Percentiles rank a stretch among this genome's conserved stretches.
phyloP scores from a whole-genome alignment of 2,329 filamentous ascomycete species.

The Taxawa tesnikishii region DNA sequence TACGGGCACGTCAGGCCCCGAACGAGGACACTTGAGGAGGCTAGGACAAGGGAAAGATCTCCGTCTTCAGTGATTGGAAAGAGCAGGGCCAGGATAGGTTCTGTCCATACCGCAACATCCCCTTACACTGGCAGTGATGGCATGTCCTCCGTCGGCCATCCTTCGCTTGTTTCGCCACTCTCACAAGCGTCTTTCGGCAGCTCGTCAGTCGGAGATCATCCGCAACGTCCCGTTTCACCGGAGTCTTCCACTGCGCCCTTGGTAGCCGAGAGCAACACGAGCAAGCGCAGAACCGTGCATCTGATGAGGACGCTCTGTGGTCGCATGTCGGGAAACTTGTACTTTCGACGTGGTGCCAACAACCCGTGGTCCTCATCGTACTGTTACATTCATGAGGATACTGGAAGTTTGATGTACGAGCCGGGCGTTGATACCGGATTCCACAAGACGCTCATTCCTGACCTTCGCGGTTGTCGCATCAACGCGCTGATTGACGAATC shows the following conservation, averaged over 20 bases:
- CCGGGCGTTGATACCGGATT: slow-evolving; percentile 53
- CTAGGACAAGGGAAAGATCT: slow-evolving; percentile 24
- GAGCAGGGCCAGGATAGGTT: slow-evolving; percentile 51
- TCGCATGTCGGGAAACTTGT: slow-evolving; percentile 66
- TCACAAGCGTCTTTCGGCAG: slow-evolving; percentile 5
- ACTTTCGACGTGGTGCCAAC: slow-evolving; percentile 52
- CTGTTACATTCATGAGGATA: slow-evolving; percentile 66
- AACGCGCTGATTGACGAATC: slow-evolving; percentile 36
- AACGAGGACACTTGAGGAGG: slow-evolving; percentile 38
- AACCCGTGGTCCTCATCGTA: slow-evolving; percentile 59
- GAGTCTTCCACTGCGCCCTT: slow-evolving; percentile 18
- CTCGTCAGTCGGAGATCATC: slow-evolving; percentile 2
- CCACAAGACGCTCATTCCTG: slow-evolving; percentile 55
- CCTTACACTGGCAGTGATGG: slow-evolving; percentile 19
- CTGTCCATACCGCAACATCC: slow-evolving; percentile 2
- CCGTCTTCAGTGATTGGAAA: slow-evolving; percentile 30
- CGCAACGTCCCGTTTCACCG: slow-evolving; percentile 11
- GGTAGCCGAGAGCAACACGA: slow-evolving; percentile 23
- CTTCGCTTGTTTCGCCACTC: slow-evolving; percentile 12
- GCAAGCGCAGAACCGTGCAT: slow-evolving; percentile 59
- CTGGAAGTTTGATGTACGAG: slow-evolving; percentile 63
- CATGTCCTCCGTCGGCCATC: slow-evolving; percentile 28
- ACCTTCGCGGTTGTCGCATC: slow-evolving; percentile 63
- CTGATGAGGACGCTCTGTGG: slow-evolving; percentile 70
- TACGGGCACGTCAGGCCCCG: slow-evolving; percentile 38